phyloP scores from a whole-genome alignment of 2,329 filamentous ascomycete species.

The Emydomyces testavorans region DNA sequence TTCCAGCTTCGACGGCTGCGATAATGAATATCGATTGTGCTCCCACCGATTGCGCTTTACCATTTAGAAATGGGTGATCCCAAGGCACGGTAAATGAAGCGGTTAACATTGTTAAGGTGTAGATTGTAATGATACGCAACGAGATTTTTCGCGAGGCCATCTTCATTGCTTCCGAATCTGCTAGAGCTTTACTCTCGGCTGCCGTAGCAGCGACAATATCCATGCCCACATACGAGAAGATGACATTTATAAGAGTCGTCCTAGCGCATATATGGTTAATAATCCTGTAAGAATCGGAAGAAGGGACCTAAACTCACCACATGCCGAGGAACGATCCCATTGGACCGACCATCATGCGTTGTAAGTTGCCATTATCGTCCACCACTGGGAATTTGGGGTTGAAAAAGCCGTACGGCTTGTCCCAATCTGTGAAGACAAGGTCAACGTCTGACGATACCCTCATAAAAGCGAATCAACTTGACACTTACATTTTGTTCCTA shows the following conservation, averaged over 20 bases:
- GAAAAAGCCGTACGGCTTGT: conserved; percentile 32
- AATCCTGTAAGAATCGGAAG: too few species aligned
- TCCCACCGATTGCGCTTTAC: conserved; percentile 28
- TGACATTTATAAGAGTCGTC: conserved; percentile 32
- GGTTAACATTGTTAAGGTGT: conserved; percentile 34
- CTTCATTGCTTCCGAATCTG: conserved; percentile 36
- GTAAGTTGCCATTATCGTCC: conserved; percentile 22
- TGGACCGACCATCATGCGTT: conserved; percentile 24
- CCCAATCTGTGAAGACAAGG: conserved; percentile 23
- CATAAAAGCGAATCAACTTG: neutral
- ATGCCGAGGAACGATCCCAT: conserved; percentile 32
- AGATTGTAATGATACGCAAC: conserved; percentile 36
- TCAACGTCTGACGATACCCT: neutral
- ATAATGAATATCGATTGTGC: conserved; percentile 33
- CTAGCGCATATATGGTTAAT: conserved; percentile 25
- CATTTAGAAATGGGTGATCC: conserved; percentile 34
- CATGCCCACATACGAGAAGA: conserved; percentile 38
- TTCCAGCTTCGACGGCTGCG: conserved; percentile 31
- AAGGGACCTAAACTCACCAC: conserved; percentile 24
- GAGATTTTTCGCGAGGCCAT: conserved; percentile 36
- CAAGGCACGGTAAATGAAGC: conserved; percentile 36
- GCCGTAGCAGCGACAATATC: conserved; percentile 36
- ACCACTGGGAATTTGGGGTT: conserved; percentile 26
- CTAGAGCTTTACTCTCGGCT: conserved; percentile 34
- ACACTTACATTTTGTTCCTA: conserved; percentile 29